Evolutionary conservation across 176 grass and related monocot genomes (phyloP), one percentile per base, ranked within the genome.

Genomic region (Pontederia crassipes): DNA sequence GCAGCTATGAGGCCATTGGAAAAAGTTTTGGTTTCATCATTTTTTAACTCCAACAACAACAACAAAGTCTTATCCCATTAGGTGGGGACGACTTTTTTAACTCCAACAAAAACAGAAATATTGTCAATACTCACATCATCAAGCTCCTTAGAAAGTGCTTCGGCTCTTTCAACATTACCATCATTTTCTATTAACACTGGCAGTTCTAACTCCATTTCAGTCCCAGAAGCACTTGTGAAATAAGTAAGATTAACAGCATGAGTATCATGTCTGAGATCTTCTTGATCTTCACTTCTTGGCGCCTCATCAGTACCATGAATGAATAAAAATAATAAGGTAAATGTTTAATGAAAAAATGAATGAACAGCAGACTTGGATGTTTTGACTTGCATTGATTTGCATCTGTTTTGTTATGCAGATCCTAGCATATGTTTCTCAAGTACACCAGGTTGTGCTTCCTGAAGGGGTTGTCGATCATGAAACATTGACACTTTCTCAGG

Each of bases 371-470:
- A 17, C 10, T 16, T 67, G 12, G 12, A 11, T 20, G 49, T 28
- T 53, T 16, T 28, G 45, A 11, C 16, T 46, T n/a, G 48, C 8
- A 15, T 50, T n/a, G 29, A 8, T 4, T 13, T 27, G 18, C 8
- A n/a, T 32, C 15, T 24, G 20, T 50, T 52, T 26, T 60, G 45
- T 54, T 63, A 50, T 46, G 35, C 72, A 98, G 88, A 85, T 98
- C 45, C 67, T 98, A 61, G 88, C 84, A 17, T 98, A 92, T 79
- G 94, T 93, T 81, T 98, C 94, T 58, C 89, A 98, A 93, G 94
- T 89, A 49, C 88, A 98, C 65, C 79, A 89, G 85, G 88, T 98
- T 8, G 65, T 86, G 48, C 84, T 98, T 72, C 94, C 88, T 54
- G 88, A 98, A 53, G 94, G 84, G 24, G 65, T 68, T 35, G 82